Evolutionary conservation across 148 eudicot genomes (phyloP).

Genomic region (Euryodendron excelsum): DNA sequence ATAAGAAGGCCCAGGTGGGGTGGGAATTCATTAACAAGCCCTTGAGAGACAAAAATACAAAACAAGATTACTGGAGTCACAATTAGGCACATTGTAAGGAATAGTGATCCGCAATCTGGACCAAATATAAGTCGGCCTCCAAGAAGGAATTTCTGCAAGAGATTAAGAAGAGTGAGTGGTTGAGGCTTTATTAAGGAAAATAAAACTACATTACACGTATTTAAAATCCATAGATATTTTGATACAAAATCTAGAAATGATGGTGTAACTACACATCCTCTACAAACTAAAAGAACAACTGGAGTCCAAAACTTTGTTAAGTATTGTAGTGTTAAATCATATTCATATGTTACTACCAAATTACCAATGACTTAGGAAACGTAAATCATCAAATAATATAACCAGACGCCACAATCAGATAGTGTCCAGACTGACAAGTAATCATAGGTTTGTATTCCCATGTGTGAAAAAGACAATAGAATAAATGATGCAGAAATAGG

Average conservation of each 20-base stretch:
- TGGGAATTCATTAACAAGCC: slow-evolving; percentile 19
- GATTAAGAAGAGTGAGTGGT: not conserved
- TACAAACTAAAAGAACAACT: not conserved
- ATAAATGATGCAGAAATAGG: no score
- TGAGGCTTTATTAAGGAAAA: not conserved
- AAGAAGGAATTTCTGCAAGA: slow-evolving; percentile 31
- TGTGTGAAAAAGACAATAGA: no score
- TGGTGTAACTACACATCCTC: not conserved
- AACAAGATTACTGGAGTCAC: slow-evolving; percentile 26
- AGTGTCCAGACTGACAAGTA: no score
- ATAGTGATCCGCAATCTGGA: slow-evolving; percentile 32
- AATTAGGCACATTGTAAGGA: slow-evolving; percentile 25
- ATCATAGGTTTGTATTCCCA: no score
- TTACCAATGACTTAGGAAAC: no score
- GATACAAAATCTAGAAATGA: not conserved
- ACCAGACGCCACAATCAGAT: no score
- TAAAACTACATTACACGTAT: not conserved
- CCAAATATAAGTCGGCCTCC: slow-evolving; percentile 42
- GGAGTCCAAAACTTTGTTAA: not conserved
- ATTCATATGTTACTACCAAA: no score
- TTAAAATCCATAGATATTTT: not conserved
- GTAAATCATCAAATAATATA: no score
- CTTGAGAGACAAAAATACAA: slow-evolving; percentile 21
- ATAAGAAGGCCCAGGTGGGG: slow-evolving; percentile 16
- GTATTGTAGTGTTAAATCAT: not conserved